Base-by-base conservation (phyloP, 768 basidiomycete genomes). In the Nidularia sp. region DNA sequence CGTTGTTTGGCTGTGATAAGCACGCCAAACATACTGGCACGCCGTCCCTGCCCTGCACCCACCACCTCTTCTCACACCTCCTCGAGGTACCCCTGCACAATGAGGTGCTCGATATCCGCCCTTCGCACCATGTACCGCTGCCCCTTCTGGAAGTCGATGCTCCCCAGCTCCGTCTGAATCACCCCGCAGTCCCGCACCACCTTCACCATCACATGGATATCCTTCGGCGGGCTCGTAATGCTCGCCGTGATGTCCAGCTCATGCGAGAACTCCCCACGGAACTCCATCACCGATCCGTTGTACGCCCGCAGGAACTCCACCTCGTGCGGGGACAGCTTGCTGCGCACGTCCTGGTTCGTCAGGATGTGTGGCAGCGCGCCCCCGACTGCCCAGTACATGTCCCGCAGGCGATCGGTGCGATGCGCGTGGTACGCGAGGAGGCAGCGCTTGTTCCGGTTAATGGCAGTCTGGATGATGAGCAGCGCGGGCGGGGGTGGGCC, bases 391-490 rank as follows among this genome's bases (percentile, higher is more conserved):
- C 96, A 98, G 70, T 92, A 97, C 74, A 90, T 78, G 62, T 93
- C 86, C 53, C 85, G 81, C 49, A 98, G 80, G 49, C 85, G 83
- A 63, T 92, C 88, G 36, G 92, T 69, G 51, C 96, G 81, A 70
- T 94, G 92, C 25, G 81, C 72, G 68, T 98, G 93, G 69, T 98
- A 99, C 0, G 93, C 93, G 44, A 98, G 81, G 3, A 98, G 78
- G 65, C 92, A 93, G n/a, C 97, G 88, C 67, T 96, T 97, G 76
- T 98, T 97, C 55, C 94, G 84, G 39, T 86, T 76, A 59, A 96
- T 88, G 35, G 91, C 85, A 6, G 95, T 90, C 68, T 96, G 92
- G 64, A 90, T 85, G 62, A 98, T 82, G 60, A 92, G 80, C 55
- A 95, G 72, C 15, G 85, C 80, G 2, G 83, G 81, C 15, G 81